Percentiles rank a stretch among this genome's conserved stretches.
Evolutionary conservation across 768 basidiomycete species (phyloP).

Genomic region (Sporobolomyces pararoseus): DNA sequence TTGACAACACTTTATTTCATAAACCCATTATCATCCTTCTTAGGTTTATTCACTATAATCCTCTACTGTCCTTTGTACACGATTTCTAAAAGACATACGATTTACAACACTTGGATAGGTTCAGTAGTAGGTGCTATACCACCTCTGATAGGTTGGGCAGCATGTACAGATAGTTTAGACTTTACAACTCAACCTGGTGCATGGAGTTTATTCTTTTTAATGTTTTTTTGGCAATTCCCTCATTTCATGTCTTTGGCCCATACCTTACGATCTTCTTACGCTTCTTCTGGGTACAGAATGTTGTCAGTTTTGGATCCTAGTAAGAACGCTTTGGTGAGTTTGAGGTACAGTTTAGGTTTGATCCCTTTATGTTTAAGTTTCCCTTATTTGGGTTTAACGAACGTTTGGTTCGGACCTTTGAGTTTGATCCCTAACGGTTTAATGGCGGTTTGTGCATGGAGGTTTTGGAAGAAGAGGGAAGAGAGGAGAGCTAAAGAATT

Average conservation of each 20-base stretch:
- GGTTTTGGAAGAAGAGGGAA: conserved; percentile 65
- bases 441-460: conserved; percentile 64
- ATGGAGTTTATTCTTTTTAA: conserved; percentile 71
- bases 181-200: conserved; percentile 63
- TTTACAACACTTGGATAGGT: conserved; percentile 90
- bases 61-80: conserved; percentile 92
- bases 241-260: conserved; percentile 94
- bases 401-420: conserved; percentile 78
- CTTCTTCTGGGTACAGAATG: conserved; percentile 91
- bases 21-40: conserved; percentile 75
- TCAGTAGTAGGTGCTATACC: conserved; percentile 87
- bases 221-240: conserved; percentile 98
- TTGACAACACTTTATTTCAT: conserved; percentile 72
- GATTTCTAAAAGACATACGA: conserved; percentile 75
- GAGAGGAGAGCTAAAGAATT: conserved; percentile 57
- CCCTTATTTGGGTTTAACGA: conserved; percentile 89
- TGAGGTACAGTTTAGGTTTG: conserved; percentile 75
- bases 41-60: conserved; percentile 77
- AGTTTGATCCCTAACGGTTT: conserved; percentile 70
- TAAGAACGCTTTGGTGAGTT: conserved; percentile 76
- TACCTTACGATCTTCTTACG: conserved; percentile 79
- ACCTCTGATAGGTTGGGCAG: conserved; percentile 97
- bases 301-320: conserved; percentile 71
- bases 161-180: conserved; percentile 80
- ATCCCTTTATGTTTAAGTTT: conserved; percentile 69